Evolutionary conservation across 2,329 filamentous ascomycete genomes (phyloP).

Genomic region (Fusarium sp.): DNA sequence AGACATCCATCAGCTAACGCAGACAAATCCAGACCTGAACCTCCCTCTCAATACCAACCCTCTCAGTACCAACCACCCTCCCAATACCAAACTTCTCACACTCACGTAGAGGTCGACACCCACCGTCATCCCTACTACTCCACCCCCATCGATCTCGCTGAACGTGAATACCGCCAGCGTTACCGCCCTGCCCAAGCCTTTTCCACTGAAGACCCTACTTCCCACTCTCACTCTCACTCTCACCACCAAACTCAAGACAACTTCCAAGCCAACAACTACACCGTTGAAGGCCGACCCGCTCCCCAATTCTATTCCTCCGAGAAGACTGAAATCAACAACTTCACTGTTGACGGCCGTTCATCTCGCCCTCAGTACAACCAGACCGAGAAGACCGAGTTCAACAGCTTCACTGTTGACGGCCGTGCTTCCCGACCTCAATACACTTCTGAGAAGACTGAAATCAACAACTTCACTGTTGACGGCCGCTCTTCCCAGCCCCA

Average conservation of each 20-base stretch:
- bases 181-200: constrained; percentile 59
- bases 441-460: constrained; percentile 40
- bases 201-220: constrained; percentile 48
- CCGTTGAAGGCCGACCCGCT: constrained; percentile 36
- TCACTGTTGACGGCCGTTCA: constrained; percentile 43
- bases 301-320: constrained; percentile 35
- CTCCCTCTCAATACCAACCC: constrained; percentile 55
- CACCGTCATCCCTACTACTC: constrained; percentile 59
- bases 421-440: constrained; percentile 33
- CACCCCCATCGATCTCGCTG: constrained; percentile 69
- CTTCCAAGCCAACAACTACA: constrained; percentile 40
- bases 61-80: constrained; percentile 49
- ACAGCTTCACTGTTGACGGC: constrained; percentile 31
- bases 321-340: constrained; percentile 43
- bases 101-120: constrained; percentile 72
- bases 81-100: constrained; percentile 64
- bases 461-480: constrained; percentile 46
- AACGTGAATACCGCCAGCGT: constrained; percentile 73
- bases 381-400: constrained; percentile 31
- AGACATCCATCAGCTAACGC: constrained; percentile 45
- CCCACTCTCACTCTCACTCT: constrained; percentile 48
- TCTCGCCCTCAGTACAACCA: constrained; percentile 26
- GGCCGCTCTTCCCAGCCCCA: constrained; percentile 33
- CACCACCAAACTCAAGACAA: constrained; percentile 43
- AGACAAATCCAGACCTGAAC: constrained; percentile 48